A percentile compares a stretch with the other conserved stretches of the same genome.
These are phyloP conservation scores for Paecilomyces niveus DNA, from an alignment of 2,329 filamentous ascomycete species.

Conservation along the genomic window DNA sequence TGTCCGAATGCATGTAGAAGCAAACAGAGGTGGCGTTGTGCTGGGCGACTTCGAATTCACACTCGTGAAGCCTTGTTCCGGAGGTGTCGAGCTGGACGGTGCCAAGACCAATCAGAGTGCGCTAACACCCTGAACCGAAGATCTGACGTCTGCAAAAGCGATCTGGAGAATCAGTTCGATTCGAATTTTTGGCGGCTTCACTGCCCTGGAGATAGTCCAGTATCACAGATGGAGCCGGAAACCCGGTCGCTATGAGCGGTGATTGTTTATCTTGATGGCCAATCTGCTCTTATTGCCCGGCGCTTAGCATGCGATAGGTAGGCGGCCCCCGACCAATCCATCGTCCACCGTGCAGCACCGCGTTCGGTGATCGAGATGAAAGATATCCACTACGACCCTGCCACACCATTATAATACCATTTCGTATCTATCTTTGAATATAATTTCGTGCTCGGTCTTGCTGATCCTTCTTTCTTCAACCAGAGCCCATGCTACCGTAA, in stretches of 20 bases:
- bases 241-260: background rate
- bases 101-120: constrained; percentile 4
- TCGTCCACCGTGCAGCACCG: background rate
- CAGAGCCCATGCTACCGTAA: background rate
- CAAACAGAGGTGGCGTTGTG: constrained; percentile 1
- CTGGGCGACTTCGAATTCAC: background rate
- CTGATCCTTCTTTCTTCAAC: background rate
- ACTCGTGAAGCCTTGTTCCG: constrained; percentile 1
- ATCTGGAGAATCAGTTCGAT: background rate
- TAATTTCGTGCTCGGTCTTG: background rate
- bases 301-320: background rate
- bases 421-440: background rate
- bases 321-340: background rate
- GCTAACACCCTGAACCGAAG: background rate
- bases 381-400: background rate
- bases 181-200: background rate
- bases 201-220: constrained; percentile 1
- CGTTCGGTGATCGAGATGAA: background rate
- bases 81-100: background rate
- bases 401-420: background rate
- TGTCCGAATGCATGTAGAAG: background rate
- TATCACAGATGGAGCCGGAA: background rate
- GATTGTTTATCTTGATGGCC: background rate
- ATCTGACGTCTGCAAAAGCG: constrained; percentile 6
- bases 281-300: background rate